Conservation (phyloP, 176 grass and related monocot genomes). For the Cenchrus americanus region DNA sequence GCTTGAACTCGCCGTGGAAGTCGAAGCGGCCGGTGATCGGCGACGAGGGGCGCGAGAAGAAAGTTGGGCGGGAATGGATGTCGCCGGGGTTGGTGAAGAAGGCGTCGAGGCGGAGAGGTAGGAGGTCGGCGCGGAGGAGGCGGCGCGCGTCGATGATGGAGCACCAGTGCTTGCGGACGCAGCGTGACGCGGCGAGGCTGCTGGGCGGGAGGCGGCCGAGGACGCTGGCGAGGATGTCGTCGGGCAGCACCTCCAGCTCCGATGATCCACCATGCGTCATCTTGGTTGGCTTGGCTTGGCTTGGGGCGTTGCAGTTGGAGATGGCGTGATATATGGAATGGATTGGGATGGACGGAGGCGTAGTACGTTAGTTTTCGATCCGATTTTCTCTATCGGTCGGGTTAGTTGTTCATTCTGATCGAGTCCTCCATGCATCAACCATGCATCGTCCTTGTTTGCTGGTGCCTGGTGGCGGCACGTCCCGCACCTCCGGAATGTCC, state of each 20-base stretch:
- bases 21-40: background rate
- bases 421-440: too few relatives aligned
- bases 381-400: too few relatives aligned
- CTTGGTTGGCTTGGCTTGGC: too few relatives aligned
- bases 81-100: background rate
- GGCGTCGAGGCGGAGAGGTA: background rate
- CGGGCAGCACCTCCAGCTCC: background rate
- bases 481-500: too few relatives aligned
- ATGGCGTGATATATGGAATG: too few relatives aligned
- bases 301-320: too few relatives aligned
- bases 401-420: too few relatives aligned
- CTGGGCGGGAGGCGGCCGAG: background rate
- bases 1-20: background rate
- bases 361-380: too few relatives aligned
- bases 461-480: too few relatives aligned
- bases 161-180: background rate
- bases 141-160: background rate
- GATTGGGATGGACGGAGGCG: too few relatives aligned
- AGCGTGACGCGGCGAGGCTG: background rate
- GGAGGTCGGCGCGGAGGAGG: background rate
- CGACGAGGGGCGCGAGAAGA: background rate
- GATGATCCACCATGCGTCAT: too few relatives aligned
- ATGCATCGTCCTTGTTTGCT: too few relatives aligned
- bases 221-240: background rate
- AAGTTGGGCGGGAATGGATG: background rate